phyloP scores from a whole-genome alignment of 2,329 filamentous ascomycete genomes.

The Alternaria infectoria region DNA sequence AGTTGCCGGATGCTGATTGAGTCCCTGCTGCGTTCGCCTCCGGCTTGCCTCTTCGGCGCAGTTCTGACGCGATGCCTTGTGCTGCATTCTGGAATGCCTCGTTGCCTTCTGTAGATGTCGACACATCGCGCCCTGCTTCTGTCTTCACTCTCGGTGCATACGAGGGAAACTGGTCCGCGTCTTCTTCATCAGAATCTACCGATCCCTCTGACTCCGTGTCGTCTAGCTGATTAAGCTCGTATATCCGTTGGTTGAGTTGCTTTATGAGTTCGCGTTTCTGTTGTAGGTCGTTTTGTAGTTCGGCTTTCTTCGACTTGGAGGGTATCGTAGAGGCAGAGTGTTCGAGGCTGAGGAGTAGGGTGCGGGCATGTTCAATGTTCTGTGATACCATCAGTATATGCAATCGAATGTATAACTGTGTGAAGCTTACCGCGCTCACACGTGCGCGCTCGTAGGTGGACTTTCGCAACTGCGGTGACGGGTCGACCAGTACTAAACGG shows the following conservation, averaged over 20 bases:
- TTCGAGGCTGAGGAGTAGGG: conserved; percentile 72
- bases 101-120: conserved; percentile 34
- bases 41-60: conserved; percentile 40
- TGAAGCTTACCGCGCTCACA: conserved; percentile 57
- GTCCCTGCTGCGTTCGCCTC: conserved; percentile 27
- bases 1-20: conserved; percentile 39
- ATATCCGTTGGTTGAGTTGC: conserved; percentile 67
- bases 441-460: conserved; percentile 72
- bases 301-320: conserved; percentile 59
- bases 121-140: conserved; percentile 43
- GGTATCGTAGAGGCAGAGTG: conserved; percentile 64
- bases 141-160: conserved; percentile 51
- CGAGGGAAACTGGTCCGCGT: conserved; percentile 50
- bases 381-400: conserved; percentile 38
- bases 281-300: conserved; percentile 68
- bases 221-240: conserved; percentile 70
- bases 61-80: conserved; percentile 40
- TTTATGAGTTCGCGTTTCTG: conserved; percentile 71
- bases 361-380: conserved; percentile 76
- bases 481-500: conserved; percentile 67
- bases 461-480: conserved; percentile 63
- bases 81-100: conserved; percentile 44
- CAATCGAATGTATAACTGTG: not conserved
- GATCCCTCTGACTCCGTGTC: conserved; percentile 43
- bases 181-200: conserved; percentile 50